phyloP scores from a whole-genome alignment of 2,329 filamentous ascomycete species.

The Tolypocladium album region DNA sequence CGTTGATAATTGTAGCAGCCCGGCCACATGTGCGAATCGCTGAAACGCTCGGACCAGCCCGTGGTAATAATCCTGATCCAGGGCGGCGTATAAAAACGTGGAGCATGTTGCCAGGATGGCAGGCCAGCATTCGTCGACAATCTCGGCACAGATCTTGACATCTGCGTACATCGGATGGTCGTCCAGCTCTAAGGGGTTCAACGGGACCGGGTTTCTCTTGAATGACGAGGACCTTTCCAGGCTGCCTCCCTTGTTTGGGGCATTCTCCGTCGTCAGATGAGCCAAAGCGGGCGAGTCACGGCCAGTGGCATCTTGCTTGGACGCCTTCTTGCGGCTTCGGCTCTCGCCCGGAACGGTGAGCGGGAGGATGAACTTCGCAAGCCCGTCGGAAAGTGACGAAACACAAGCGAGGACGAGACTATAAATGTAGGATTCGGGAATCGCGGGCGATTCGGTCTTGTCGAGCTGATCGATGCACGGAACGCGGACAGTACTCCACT shows the following conservation, averaged over 20 bases:
- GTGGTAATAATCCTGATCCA: slow-evolving; percentile 93
- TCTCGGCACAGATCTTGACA: slow-evolving; percentile 65
- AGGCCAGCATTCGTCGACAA: slow-evolving; percentile 92
- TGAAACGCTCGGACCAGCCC: slow-evolving; percentile 86
- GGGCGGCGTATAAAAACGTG: slow-evolving; percentile 82
- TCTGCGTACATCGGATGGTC: slow-evolving; percentile 61
- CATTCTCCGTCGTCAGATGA: slow-evolving; percentile 22
- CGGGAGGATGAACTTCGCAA: slow-evolving; percentile 88
- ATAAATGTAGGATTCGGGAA: slow-evolving; percentile 92
- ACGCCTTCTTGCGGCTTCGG: slow-evolving; percentile 38
- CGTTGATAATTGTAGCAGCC: slow-evolving; percentile 71
- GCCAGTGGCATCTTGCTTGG: slow-evolving; percentile 29
- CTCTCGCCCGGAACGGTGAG: slow-evolving; percentile 72
- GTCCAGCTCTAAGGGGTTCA: slow-evolving; percentile 71
- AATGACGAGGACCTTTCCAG: slow-evolving; percentile 55
- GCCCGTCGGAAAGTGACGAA: slow-evolving; percentile 77
- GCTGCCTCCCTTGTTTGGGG: slow-evolving; percentile 18
- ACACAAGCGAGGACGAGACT: slow-evolving; percentile 82
- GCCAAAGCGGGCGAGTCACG: slow-evolving; percentile 30
- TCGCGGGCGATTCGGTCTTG: slow-evolving; percentile 70
- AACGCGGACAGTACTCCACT: slow-evolving; percentile 82
- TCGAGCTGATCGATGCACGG: slow-evolving; percentile 91
- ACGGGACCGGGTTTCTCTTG: slow-evolving; percentile 64
- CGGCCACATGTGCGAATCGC: slow-evolving; percentile 89
- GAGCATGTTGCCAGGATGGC: slow-evolving; percentile 91